Base-by-base conservation (phyloP, 2,329 filamentous ascomycete species). In the Reticulascus tulasneorum region DNA sequence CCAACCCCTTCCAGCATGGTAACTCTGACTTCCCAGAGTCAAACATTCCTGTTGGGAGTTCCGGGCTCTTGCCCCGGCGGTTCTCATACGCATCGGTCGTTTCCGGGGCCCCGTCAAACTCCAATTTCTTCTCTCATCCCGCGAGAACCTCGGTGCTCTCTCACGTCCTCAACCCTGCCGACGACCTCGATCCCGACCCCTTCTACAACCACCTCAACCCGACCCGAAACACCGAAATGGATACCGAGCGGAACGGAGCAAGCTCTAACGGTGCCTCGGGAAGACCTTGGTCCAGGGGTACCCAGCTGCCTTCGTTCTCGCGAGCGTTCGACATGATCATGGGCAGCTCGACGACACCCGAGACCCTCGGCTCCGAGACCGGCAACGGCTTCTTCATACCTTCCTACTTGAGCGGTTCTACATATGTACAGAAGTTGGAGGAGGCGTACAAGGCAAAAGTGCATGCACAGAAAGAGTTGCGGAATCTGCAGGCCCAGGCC, bases 391-490 rank as follows among this genome's bases (percentile, higher is more conserved):
- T 91, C 68, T 89, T 95, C 59, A 74, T 82, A 9, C 91, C 91
- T 1, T 89, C 87, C 6, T 96, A 96, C 62, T 74, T 97, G 28
- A 71, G 73, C 48, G 78, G 78, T 24, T 91, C 88, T 11, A 77
- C 79, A 52, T 90, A 95, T 60, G 79, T 91, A 35, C 76, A 84
- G 50, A 81, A 77, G 56, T 71, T 96, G 30, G 79, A 85, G 50
- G 80, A 86, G 43, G 77, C 75, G 38, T 75, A 89, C 56, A 76
- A 70, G 56, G 72, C 75, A 29, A 85, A 76, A 54, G 37, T 76
- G 35, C 63, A 56, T 58, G 71, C 57, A 33, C 71, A 62, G 53
- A 71, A 57, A 52, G 75, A 69, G 52, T 67, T 49, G 13, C 67
- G 70, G 46, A 65, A 59, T 41, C 63, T 64, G 35, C 53, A 53